phyloP scores from a whole-genome alignment of 2,329 filamentous ascomycete genomes.

The Dichotomopilus funicola region DNA sequence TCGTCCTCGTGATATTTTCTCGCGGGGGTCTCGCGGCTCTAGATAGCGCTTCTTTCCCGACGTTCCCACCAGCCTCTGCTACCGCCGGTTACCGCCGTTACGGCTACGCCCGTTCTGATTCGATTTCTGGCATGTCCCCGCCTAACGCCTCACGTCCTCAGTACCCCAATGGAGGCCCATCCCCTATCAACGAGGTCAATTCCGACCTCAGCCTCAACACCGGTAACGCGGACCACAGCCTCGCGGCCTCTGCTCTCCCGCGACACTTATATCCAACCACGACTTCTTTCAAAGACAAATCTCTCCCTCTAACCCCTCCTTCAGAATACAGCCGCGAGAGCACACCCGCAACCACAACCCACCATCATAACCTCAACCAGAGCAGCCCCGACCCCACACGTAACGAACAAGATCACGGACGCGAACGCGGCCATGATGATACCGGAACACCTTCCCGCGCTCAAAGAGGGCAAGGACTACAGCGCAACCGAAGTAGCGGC shows the following conservation, averaged over 20 bases:
- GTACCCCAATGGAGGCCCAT: neutral
- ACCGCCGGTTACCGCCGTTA: conserved; percentile 19
- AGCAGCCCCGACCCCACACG: conserved; percentile 10
- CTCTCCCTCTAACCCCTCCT: conserved; percentile 29
- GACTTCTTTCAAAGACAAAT: conserved; percentile 25
- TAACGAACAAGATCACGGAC: neutral
- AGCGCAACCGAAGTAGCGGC: neutral
- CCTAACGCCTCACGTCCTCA: conserved; percentile 2
- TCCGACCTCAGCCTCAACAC: neutral
- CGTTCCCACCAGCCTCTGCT: conserved; percentile 1
- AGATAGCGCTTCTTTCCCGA: conserved; percentile 10
- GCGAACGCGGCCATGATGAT: too few species aligned
- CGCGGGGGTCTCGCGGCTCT: conserved; percentile 37
- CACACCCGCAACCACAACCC: conserved; percentile 16
- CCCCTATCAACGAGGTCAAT: neutral
- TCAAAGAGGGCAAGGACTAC: too few species aligned
- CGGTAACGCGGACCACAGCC: neutral
- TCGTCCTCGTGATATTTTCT: conserved; percentile 80
- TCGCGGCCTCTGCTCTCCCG: conserved; percentile 17
- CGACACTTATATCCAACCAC: conserved; percentile 9
- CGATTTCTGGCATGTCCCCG: conserved; percentile 7
- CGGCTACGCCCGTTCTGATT: conserved; percentile 8
- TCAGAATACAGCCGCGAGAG: conserved; percentile 24
- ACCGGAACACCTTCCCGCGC: too few species aligned
- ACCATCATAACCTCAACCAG: conserved; percentile 11